Evolutionary conservation across 2,329 filamentous ascomycete species (phyloP).

Genomic region (Leptographium flavum): DNA sequence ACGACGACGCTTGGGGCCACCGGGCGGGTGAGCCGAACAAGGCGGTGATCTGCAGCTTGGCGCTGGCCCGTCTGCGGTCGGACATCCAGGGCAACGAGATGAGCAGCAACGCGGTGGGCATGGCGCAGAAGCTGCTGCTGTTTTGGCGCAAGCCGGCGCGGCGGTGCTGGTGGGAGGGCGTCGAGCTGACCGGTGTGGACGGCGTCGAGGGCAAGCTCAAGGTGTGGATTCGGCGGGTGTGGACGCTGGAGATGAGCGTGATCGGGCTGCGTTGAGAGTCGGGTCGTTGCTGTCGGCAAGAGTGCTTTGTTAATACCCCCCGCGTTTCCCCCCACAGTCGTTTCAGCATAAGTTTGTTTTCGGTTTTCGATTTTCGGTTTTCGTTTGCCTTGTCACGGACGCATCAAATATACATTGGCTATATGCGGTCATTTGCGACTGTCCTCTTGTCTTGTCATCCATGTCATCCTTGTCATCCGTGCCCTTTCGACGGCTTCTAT

Average conservation of each 20-base stretch:
- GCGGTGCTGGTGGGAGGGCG: constrained; percentile 97
- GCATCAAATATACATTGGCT: too few relatives aligned
- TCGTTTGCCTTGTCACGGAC: too few relatives aligned
- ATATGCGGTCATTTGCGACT: too few relatives aligned
- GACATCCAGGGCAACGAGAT: constrained; percentile 73
- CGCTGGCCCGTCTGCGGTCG: constrained; percentile 79
- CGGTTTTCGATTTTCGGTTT: too few relatives aligned
- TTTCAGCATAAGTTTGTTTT: too few relatives aligned
- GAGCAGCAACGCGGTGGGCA: constrained; percentile 71
- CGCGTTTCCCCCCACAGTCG: too few relatives aligned
- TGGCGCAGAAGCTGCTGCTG: constrained; percentile 93
- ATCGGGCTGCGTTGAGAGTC: constrained; percentile 52
- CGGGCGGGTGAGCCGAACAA: constrained; percentile 97
- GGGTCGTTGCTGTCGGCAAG: too few relatives aligned
- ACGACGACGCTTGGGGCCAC: constrained; percentile 91
- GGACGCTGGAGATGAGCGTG: constrained; percentile 97
- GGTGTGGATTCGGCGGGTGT: constrained; percentile 95
- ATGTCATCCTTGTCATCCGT: too few relatives aligned
- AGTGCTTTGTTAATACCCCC: too few relatives aligned
- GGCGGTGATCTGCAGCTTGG: constrained; percentile 93
- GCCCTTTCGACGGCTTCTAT: too few relatives aligned
- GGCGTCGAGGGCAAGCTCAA: constrained; percentile 87
- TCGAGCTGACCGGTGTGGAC: constrained; percentile 78
- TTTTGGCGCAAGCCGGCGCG: constrained; percentile 97
- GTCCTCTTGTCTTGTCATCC: too few relatives aligned